These are phyloP conservation scores for Pulveroboletus sp. DNA, from an alignment of 768 basidiomycete genomes.

Conservation along the genomic window DNA sequence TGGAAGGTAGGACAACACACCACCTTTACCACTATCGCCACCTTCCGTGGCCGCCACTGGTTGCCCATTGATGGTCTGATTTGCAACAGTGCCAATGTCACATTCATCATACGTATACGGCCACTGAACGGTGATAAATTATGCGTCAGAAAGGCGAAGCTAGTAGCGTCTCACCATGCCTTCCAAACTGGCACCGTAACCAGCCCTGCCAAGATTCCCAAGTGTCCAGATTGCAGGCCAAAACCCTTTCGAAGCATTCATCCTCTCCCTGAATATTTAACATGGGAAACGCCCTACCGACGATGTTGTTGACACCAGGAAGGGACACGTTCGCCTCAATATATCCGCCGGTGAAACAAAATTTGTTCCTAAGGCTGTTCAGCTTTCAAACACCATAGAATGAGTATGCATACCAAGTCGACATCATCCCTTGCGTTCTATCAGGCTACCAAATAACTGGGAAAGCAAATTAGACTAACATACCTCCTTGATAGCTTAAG, in stretches of 20 bases:
- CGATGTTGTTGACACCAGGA: slow-evolving; percentile 62
- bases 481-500: slow-evolving; percentile 43
- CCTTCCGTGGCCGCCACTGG: slow-evolving; percentile 59
- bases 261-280: neutral
- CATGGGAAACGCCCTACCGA: slow-evolving; percentile 33
- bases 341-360: slow-evolving; percentile 84
- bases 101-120: slow-evolving; percentile 71
- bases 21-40: slow-evolving; percentile 48
- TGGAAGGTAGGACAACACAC: slow-evolving; percentile 64
- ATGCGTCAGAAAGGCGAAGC: neutral
- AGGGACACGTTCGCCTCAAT: slow-evolving; percentile 62
- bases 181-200: slow-evolving; percentile 62
- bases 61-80: slow-evolving; percentile 70
- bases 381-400: slow-evolving; percentile 2
- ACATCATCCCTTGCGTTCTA: slow-evolving; percentile 46
- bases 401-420: slow-evolving; percentile 32
- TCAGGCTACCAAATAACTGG: slow-evolving; percentile 24
- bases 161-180: slow-evolving; percentile 38
- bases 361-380: slow-evolving; percentile 63
- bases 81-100: slow-evolving; percentile 78
- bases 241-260: slow-evolving; percentile 30
- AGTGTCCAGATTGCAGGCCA: slow-evolving; percentile 60
- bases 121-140: slow-evolving; percentile 38
- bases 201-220: slow-evolving; percentile 59
- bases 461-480: slow-evolving; percentile 15